phyloP scores from a whole-genome alignment of 2,329 filamentous ascomycete species.

The Intubia oerlemansii region DNA sequence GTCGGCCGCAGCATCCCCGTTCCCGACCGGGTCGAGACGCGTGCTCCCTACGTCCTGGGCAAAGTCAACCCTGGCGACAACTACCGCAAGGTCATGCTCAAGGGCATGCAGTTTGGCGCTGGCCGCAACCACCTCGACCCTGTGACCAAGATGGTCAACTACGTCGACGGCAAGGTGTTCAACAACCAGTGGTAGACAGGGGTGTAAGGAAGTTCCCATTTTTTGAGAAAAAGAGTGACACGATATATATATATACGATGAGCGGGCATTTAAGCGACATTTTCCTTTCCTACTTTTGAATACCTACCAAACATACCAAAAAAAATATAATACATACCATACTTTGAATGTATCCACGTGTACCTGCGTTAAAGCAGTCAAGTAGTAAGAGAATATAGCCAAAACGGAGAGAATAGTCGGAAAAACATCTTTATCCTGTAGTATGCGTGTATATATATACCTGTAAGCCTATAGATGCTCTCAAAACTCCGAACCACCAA shows the following conservation, averaged over 20 bases:
- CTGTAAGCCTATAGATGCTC: too few species aligned
- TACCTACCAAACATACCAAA: neutral
- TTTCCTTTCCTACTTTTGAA: neutral
- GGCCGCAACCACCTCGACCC: conserved; percentile 19
- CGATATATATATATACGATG: too few species aligned
- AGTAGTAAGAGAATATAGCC: too few species aligned
- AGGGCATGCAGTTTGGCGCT: conserved; percentile 27
- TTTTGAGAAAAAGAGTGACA: neutral
- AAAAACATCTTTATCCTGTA: too few species aligned
- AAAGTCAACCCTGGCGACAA: conserved; percentile 32
- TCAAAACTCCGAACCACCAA: too few species aligned
- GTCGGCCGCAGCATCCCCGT: conserved; percentile 32
- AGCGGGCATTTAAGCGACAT: too few species aligned
- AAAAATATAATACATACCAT: neutral
- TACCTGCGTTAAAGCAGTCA: too few species aligned
- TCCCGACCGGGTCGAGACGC: conserved; percentile 28
- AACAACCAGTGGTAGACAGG: conserved; percentile 16
- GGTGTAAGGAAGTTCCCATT: too few species aligned
- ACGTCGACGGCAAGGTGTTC: conserved; percentile 24
- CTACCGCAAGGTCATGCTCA: conserved; percentile 28
- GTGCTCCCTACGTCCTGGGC: conserved; percentile 27
- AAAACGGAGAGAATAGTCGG: too few species aligned
- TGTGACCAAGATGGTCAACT: conserved; percentile 28
- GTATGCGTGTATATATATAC: too few species aligned
- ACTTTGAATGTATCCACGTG: too few species aligned